phyloP scores from a whole-genome alignment of 176 grass and related monocot genomes.

The Tillandsia leiboldiana region DNA sequence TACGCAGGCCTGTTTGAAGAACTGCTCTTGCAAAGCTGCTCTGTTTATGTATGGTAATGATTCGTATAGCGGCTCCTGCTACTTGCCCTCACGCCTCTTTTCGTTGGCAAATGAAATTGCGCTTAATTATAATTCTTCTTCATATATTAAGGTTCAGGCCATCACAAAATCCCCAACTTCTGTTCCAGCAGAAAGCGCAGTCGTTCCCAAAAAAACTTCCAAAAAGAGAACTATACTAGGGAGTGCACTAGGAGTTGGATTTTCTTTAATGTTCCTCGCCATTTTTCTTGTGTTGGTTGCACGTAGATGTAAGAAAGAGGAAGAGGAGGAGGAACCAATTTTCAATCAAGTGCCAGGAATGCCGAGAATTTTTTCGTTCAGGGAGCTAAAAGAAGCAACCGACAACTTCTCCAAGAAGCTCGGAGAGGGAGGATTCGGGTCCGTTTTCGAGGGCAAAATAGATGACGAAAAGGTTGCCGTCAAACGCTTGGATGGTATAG shows the following conservation, averaged over 20 bases:
- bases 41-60: conserved; percentile 33
- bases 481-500: conserved; percentile 53
- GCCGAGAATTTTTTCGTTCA: conserved; percentile 58
- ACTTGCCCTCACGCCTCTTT: conserved; percentile 42
- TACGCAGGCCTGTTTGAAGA: conserved; percentile 53
- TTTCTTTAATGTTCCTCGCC: conserved; percentile 21
- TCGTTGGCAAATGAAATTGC: conserved; percentile 35
- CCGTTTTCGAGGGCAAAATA: conserved; percentile 52
- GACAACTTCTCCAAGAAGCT: conserved; percentile 76
- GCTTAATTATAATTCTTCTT: conserved; percentile 33
- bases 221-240: conserved; percentile 6
- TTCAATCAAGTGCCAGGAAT: conserved; percentile 55
- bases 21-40: conserved; percentile 61
- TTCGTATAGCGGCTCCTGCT: conserved; percentile 45
- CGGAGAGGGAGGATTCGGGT: conserved; percentile 77
- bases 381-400: conserved; percentile 55
- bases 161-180: neutral
- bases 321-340: conserved; percentile 35
- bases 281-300: conserved; percentile 24
- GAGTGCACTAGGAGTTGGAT: conserved; percentile 12
- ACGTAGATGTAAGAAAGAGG: conserved; percentile 4
- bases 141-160: conserved; percentile 70
- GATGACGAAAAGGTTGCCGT: conserved; percentile 42
- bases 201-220: neutral
- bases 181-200: neutral